Percentiles rank a stretch among this genome's conserved stretches.
These are phyloP conservation scores for Neocatenulostroma microsporum DNA, from an alignment of 2,329 filamentous ascomycete species.

Conservation along the genomic window DNA sequence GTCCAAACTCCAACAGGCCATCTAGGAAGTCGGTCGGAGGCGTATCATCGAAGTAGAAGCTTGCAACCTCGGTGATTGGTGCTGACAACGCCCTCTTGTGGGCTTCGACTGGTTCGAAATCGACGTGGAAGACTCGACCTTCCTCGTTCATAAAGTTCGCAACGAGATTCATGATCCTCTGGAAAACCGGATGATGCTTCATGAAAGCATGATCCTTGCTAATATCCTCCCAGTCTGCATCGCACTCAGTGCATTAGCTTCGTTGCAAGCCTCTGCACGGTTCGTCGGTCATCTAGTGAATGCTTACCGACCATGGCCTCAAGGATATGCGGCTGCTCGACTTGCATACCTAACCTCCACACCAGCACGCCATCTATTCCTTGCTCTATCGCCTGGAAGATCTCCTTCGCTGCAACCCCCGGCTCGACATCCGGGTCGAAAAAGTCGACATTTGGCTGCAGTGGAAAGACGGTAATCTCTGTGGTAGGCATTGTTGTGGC, in stretches of 20 bases:
- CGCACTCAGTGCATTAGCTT: not conserved
- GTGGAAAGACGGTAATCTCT: conserved; percentile 34
- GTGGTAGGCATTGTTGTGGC: conserved; percentile 26
- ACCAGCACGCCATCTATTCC: conserved; percentile 33
- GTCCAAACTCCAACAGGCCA: conserved; percentile 33
- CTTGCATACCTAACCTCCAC: conserved; percentile 22
- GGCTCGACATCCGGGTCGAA: conserved; percentile 23
- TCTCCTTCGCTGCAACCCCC: no score
- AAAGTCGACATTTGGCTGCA: conserved; percentile 32
- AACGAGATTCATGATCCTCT: conserved; percentile 25
- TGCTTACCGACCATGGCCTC: conserved; percentile 36
- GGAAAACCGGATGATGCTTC: conserved; percentile 31
- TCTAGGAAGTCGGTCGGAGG: conserved; percentile 26
- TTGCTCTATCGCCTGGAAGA: no score
- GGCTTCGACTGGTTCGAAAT: conserved; percentile 20
- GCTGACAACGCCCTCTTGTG: conserved; percentile 24
- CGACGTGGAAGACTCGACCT: conserved; percentile 32
- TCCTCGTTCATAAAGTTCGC: conserved; percentile 10
- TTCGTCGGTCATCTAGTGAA: no score
- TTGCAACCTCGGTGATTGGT: conserved; percentile 45
- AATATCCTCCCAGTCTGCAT: conserved; percentile 38
- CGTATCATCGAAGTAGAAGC: conserved; percentile 37
- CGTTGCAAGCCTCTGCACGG: no score
- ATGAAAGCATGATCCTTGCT: conserved; percentile 36
- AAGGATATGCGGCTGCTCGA: conserved; percentile 33